Base-by-base conservation (phyloP, 805 yeast genomes). In the Yarrowia keelungensis region DNA sequence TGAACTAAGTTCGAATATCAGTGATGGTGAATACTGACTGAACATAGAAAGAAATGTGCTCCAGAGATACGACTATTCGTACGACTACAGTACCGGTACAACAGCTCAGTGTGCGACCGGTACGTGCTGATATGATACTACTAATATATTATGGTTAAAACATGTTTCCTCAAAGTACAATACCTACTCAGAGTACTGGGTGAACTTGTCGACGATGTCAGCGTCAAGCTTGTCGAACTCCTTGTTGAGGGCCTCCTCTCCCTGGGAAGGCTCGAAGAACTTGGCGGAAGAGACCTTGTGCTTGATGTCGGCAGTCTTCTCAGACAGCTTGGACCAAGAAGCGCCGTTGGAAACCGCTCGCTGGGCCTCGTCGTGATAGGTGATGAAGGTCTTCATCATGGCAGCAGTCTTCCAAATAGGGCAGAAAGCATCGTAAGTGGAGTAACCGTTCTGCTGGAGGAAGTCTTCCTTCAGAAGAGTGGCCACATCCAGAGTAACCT, bases 401-500 rank as follows among this genome's bases (percentile, higher is more conserved):
- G 91, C 95, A 75, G 86, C 89, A 58, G 99, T 95, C 85, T 95
- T 95, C 99, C 99, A 95, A 77, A 95, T 91, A 73, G 99, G 99
- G 83, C 99, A 95, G 90, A 92, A 95, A 46, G 97, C 97, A 81
- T 95, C 99, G 79, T 95, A 95, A 53, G 97, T 83, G 58, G 99
- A 95, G 83, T 95, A 95, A 83, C 99, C 99, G 82, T 95, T 95
- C 84, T 95, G 99, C 83, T 95, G 99, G 79, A 95, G 85, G 88
- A 95, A 95, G 81, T 95, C 99, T 81, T 95, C 99, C 81, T 95
- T 95, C 81, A 95, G 89, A 79, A 95, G 86, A 38, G 85, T 84
- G 35, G 98, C 87, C 69, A 94, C 97, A 78, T 95, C 99, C 78
- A 95, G 85, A 35, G 97, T 90, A 80, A 95, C 95, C 84, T 95